These are phyloP conservation scores for Saccharomyces hybrid DNA, from an alignment of 1,139 yeast genomes.

Conservation along the genomic window DNA sequence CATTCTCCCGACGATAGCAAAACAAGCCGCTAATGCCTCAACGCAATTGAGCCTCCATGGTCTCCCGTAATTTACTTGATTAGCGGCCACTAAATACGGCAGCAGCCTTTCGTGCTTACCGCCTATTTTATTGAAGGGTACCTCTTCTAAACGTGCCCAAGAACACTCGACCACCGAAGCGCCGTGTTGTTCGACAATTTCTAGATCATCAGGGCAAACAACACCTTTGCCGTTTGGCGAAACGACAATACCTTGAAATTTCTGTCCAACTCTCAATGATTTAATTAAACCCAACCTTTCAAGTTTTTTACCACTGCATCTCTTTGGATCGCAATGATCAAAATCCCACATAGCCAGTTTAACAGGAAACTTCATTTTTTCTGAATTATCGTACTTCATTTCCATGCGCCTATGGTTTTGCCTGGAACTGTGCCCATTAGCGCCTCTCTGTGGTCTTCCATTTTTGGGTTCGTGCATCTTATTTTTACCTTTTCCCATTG, in stretches of 20 bases:
- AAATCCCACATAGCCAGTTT: slow-evolving; percentile 91
- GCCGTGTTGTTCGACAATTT: slow-evolving; percentile 70
- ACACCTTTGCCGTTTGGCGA: slow-evolving; percentile 89
- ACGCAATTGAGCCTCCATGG: slow-evolving; percentile 97
- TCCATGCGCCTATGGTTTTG: slow-evolving; percentile 43
- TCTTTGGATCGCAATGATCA: slow-evolving; percentile 96
- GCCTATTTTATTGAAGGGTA: slow-evolving; percentile 90
- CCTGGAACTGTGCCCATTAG: slow-evolving; percentile 54
- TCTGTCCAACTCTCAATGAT: slow-evolving; percentile 78
- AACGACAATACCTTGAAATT: slow-evolving; percentile 82
- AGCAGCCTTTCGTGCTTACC: slow-evolving; percentile 81
- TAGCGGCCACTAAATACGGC: slow-evolving; percentile 93
- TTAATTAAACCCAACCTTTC: slow-evolving; percentile 82
- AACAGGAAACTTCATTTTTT: slow-evolving; percentile 53
- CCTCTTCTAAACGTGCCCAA: slow-evolving; percentile 94
- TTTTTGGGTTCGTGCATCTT: slow-evolving; percentile 41
- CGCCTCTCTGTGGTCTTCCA: slow-evolving; percentile 35
- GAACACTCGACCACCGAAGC: slow-evolving; percentile 98
- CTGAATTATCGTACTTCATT: slow-evolving; percentile 29
- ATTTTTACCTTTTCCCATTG: slow-evolving; percentile 43
- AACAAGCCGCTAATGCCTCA: slow-evolving; percentile 95
- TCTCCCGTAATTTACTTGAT: slow-evolving; percentile 92
- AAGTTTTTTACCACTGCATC: slow-evolving; percentile 92
- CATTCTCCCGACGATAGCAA: slow-evolving; percentile 83
- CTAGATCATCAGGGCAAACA: slow-evolving; percentile 83